These are phyloP conservation scores for Leccinum uliginosum DNA, from an alignment of 768 basidiomycete species.

Conservation along the genomic window DNA sequence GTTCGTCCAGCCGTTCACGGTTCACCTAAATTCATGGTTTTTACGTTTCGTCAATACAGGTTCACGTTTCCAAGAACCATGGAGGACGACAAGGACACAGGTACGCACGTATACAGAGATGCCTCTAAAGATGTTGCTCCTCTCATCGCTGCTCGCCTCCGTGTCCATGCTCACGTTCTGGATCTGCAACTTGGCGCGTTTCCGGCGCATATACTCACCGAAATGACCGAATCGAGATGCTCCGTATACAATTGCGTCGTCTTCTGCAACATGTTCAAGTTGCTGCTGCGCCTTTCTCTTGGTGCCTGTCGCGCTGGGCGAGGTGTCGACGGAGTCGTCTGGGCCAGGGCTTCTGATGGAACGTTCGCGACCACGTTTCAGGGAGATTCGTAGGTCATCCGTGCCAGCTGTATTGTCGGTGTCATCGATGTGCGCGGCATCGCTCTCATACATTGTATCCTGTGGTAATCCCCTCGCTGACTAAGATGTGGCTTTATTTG, in stretches of 20 bases:
- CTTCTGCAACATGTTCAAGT: conserved; percentile 17
- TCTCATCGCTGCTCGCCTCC: conserved; percentile 16
- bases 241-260: conserved; percentile 58
- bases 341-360: conserved; percentile 12
- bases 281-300: conserved; percentile 19
- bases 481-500: conserved; percentile 9
- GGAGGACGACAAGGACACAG: neutral
- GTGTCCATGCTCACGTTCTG: conserved; percentile 52
- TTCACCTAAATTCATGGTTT: conserved; percentile 46
- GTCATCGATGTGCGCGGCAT: conserved; percentile 7
- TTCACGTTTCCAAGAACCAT: neutral
- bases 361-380: conserved; percentile 35
- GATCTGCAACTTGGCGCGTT: conserved; percentile 85
- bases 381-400: conserved; percentile 30
- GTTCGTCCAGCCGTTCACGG: conserved; percentile 87
- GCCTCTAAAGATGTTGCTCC: conserved; percentile 62
- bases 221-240: conserved; percentile 77
- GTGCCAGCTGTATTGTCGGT: conserved; percentile 12
- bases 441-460: conserved; percentile 4
- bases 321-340: neutral
- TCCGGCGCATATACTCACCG: conserved; percentile 86
- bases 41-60: neutral
- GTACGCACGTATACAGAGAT: conserved; percentile 78
- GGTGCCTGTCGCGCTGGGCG: conserved; percentile 3
- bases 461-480: too few relatives aligned